phyloP scores from a whole-genome alignment of 1,284 basidiomycete genomes.

The Irpex rosettiformis region DNA sequence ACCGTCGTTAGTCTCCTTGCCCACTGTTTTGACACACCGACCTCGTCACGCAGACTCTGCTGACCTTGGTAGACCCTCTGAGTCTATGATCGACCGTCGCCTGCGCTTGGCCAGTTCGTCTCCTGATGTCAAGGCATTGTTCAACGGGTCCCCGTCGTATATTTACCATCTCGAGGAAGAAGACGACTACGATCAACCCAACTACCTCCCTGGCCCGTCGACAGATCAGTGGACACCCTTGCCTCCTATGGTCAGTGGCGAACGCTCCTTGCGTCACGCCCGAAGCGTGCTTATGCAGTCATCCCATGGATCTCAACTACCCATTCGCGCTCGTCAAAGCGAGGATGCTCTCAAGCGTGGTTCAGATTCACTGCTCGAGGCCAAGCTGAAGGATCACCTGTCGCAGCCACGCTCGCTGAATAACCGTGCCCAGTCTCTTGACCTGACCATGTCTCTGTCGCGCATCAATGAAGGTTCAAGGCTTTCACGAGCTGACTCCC shows the following conservation, averaged over 20 bases:
- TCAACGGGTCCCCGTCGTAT: slow-evolving; percentile 76
- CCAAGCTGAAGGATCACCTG: slow-evolving; percentile 78
- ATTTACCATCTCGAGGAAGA: slow-evolving; percentile 75
- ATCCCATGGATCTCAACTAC: slow-evolving; percentile 58
- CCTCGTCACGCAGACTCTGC: slow-evolving; percentile 54
- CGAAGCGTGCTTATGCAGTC: slow-evolving; percentile 17
- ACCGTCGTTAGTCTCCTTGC: slow-evolving; percentile 3
- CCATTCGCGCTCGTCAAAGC: slow-evolving; percentile 57
- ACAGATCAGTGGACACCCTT: slow-evolving; percentile 74
- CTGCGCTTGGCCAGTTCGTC: slow-evolving; percentile 84
- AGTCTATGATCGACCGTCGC: slow-evolving; percentile 71
- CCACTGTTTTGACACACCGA: slow-evolving; percentile 3
- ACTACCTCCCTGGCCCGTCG: slow-evolving; percentile 48
- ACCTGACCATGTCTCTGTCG: slow-evolving; percentile 73
- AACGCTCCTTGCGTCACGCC: neutral
- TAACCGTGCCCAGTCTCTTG: slow-evolving; percentile 79
- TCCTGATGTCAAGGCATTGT: slow-evolving; percentile 93
- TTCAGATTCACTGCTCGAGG: slow-evolving; percentile 84
- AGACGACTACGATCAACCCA: slow-evolving; percentile 44
- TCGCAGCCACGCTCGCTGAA: slow-evolving; percentile 72
- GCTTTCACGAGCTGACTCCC: slow-evolving; percentile 67
- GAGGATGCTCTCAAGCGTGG: slow-evolving; percentile 81
- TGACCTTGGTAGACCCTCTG: slow-evolving; percentile 65
- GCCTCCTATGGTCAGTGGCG: slow-evolving; percentile 63
- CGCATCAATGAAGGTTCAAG: slow-evolving; percentile 69